A percentile compares a stretch with the other conserved stretches of the same genome.
These are phyloP conservation scores for Clitoria ternatea DNA, from an alignment of 306 rosid species.

Conservation along the genomic window DNA sequence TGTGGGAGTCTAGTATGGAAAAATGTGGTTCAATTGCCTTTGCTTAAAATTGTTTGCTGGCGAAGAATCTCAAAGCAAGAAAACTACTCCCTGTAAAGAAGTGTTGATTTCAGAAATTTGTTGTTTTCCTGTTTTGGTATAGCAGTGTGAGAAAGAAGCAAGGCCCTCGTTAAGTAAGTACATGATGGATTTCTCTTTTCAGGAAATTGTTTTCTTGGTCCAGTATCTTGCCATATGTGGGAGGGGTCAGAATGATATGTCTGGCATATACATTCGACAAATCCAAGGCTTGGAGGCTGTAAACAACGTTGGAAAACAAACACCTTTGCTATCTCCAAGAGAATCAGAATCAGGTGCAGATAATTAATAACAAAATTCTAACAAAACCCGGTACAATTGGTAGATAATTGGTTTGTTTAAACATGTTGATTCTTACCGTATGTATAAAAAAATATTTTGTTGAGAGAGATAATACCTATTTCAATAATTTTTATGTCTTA, in stretches of 20 bases:
- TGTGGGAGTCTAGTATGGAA: not conserved
- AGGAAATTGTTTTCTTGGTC: slow-evolving; percentile 23
- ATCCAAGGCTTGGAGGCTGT: slow-evolving; percentile 41
- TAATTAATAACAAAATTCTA: slow-evolving; percentile 28
- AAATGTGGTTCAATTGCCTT: not conserved
- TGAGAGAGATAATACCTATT: too few relatives aligned
- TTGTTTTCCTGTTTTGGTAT: not conserved
- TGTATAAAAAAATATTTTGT: too few relatives aligned
- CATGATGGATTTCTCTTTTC: not conserved
- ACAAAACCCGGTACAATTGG: too few relatives aligned
- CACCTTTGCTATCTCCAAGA: slow-evolving; percentile 33
- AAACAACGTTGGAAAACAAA: slow-evolving; percentile 28
- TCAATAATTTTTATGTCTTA: too few relatives aligned
- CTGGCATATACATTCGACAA: slow-evolving; percentile 37
- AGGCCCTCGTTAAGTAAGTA: not conserved
- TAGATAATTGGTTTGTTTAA: too few relatives aligned
- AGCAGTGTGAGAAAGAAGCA: slow-evolving; percentile 7
- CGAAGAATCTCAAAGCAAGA: not conserved
- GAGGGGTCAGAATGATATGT: slow-evolving; percentile 13
- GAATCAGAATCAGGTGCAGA: slow-evolving; percentile 42
- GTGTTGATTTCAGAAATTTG: not conserved
- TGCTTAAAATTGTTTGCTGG: not conserved
- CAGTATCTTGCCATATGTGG: slow-evolving; percentile 34
- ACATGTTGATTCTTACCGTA: too few relatives aligned
- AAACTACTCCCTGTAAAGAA: not conserved